A percentile compares a stretch with the other conserved stretches of the same genome.
These are phyloP conservation scores for Berkeleyomyces basicola DNA, from an alignment of 2,329 filamentous ascomycete genomes.

Conservation along the genomic window DNA sequence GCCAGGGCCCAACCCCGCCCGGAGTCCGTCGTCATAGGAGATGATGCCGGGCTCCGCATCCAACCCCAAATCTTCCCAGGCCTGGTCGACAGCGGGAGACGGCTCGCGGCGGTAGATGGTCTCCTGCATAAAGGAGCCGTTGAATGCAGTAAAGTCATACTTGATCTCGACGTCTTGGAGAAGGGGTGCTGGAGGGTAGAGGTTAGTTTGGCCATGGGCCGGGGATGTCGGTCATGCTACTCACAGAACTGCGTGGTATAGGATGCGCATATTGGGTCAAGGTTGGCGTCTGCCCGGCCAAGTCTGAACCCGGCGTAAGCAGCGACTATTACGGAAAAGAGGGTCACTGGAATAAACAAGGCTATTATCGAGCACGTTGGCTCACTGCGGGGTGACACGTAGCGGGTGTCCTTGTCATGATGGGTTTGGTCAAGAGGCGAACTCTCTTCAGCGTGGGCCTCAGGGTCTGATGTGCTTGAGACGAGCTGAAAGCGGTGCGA, in stretches of 20 bases:
- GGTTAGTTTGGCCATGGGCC: neutral
- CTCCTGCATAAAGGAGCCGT: slow-evolving; percentile 39
- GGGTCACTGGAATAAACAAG: slow-evolving; percentile 6
- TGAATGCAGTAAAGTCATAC: slow-evolving; percentile 27
- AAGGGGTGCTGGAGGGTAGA: slow-evolving; percentile 19
- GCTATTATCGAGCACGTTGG: slow-evolving; percentile 7
- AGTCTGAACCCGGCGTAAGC: slow-evolving; percentile 15
- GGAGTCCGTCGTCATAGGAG: slow-evolving; percentile 29
- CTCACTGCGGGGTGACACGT: neutral
- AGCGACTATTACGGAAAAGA: slow-evolving; percentile 15
- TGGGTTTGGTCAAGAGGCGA: neutral
- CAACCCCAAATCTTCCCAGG: slow-evolving; percentile 30
- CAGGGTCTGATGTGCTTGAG: slow-evolving; percentile 7
- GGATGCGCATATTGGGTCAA: slow-evolving; percentile 17
- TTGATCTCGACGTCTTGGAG: slow-evolving; percentile 21
- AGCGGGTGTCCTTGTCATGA: neutral
- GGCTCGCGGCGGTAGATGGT: slow-evolving; percentile 34
- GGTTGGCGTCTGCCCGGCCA: slow-evolving; percentile 11
- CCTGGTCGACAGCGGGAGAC: slow-evolving; percentile 37
- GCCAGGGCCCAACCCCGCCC: slow-evolving; percentile 32
- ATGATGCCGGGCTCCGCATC: slow-evolving; percentile 33
- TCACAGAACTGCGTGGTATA: slow-evolving; percentile 25
- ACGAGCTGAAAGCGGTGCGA: slow-evolving; percentile 12
- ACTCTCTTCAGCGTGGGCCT: slow-evolving; percentile 14
- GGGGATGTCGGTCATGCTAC: slow-evolving; percentile 11